Conservation (phyloP, 2,329 filamentous ascomycete species). For the Ploettnerulaceae sp. region DNA sequence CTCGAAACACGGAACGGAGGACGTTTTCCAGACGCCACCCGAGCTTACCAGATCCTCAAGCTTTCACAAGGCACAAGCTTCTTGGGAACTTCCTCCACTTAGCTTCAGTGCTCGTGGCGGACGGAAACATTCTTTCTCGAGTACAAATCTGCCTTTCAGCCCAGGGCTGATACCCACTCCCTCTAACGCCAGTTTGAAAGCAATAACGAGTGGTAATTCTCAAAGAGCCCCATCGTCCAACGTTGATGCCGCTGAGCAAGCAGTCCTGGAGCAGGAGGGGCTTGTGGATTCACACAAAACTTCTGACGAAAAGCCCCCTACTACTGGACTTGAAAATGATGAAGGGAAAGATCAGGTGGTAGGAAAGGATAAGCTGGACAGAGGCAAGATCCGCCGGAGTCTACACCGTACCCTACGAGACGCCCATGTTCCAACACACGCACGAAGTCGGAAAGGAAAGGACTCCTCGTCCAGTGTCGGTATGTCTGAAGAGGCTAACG, state of each 20-base stretch:
- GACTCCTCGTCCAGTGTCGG: slow-evolving; percentile 60
- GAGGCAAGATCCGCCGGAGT: slow-evolving; percentile 66
- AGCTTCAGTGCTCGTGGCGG: slow-evolving; percentile 34
- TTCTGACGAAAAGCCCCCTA: slow-evolving; percentile 36
- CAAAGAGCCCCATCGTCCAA: slow-evolving; percentile 31
- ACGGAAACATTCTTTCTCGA: slow-evolving; percentile 43
- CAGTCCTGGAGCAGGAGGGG: slow-evolving; percentile 62
- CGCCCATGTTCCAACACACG: slow-evolving; percentile 59
- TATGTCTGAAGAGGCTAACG: slow-evolving; percentile 41
- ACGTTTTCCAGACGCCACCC: slow-evolving; percentile 47
- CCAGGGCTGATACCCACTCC: slow-evolving; percentile 31
- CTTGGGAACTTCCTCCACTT: slow-evolving; percentile 41
- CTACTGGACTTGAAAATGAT: slow-evolving; percentile 36
- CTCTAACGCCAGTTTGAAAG: slow-evolving; percentile 33
- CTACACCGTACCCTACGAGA: slow-evolving; percentile 87
- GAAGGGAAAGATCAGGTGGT: slow-evolving; percentile 27
- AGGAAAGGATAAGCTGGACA: slow-evolving; percentile 34
- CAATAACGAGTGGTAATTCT: slow-evolving; percentile 31
- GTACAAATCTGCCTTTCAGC: slow-evolving; percentile 34
- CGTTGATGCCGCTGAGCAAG: slow-evolving; percentile 60
- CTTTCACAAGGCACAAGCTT: slow-evolving; percentile 39
- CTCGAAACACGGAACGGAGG: slow-evolving; percentile 38
- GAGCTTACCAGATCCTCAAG: slow-evolving; percentile 37
- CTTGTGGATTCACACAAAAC: slow-evolving; percentile 47
- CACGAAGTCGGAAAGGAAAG: slow-evolving; percentile 71